Evolutionary conservation across 129 eudicot genomes (phyloP).

Genomic region (Solidago caesia): DNA sequence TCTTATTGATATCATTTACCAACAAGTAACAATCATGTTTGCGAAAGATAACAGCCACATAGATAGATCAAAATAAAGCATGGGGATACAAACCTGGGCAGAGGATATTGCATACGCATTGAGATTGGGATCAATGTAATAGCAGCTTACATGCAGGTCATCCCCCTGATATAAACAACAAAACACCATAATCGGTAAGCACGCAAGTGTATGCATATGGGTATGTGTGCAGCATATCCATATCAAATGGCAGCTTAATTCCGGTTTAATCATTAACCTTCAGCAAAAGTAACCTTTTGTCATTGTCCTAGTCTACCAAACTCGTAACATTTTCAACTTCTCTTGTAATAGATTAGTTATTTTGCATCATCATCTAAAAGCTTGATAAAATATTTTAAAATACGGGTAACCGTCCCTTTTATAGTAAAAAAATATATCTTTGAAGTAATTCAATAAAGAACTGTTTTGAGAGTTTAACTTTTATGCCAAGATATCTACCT

Average conservation of each 20-base stretch:
- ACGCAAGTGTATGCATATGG: background rate
- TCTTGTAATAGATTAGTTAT: too few relatives aligned
- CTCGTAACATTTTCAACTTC: too few relatives aligned
- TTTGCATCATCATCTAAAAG: too few relatives aligned
- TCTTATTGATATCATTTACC: background rate
- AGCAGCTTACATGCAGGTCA: conserved; percentile 88
- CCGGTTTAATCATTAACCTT: too few relatives aligned
- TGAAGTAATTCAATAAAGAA: too few relatives aligned
- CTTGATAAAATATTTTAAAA: too few relatives aligned
- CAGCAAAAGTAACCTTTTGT: too few relatives aligned
- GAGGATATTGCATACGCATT: conserved; percentile 84
- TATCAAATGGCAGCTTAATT: background rate
- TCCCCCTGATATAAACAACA: conserved; percentile 56
- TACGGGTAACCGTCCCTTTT: too few relatives aligned
- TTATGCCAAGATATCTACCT: too few relatives aligned
- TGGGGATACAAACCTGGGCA: conserved; percentile 66
- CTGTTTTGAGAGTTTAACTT: too few relatives aligned
- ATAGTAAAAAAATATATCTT: too few relatives aligned
- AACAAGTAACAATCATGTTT: background rate
- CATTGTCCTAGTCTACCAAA: too few relatives aligned
- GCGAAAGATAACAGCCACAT: conserved; percentile 9
- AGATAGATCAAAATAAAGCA: conserved; percentile 12
- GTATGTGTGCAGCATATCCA: background rate
- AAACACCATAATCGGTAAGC: conserved; percentile 3
- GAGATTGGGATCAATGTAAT: conserved; percentile 78